A percentile compares a stretch with the other conserved stretches of the same genome.
Conservation (phyloP, 441 rosid genomes). For the Erodium chrysanthum region DNA sequence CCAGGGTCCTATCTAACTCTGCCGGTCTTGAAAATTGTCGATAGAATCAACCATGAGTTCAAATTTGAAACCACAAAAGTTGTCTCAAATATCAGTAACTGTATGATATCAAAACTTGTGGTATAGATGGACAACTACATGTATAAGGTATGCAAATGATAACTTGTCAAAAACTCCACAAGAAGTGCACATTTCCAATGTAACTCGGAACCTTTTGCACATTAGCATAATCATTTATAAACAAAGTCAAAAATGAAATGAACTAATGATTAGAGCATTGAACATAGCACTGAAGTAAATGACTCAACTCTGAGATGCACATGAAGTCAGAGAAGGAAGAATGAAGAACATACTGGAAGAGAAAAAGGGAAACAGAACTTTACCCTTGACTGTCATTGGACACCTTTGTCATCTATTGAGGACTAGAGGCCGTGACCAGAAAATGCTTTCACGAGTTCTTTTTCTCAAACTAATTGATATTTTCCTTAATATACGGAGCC, state of each 20-base stretch:
- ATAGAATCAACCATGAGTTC: background rate
- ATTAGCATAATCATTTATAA: background rate
- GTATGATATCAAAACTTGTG: background rate
- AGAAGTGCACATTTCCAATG: background rate
- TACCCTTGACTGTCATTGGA: background rate
- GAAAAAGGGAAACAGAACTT: background rate
- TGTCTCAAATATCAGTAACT: background rate
- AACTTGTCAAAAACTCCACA: background rate
- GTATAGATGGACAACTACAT: background rate
- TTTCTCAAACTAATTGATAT: background rate
- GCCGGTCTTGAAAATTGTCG: background rate
- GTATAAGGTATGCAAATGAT: background rate
- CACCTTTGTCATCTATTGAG: background rate
- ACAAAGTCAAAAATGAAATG: background rate
- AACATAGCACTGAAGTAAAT: background rate
- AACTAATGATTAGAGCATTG: too few species aligned
- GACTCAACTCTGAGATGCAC: background rate
- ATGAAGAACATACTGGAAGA: background rate
- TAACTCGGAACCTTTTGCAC: background rate
- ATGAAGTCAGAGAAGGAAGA: background rate
- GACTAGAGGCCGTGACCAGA: background rate
- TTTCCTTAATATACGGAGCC: background rate
- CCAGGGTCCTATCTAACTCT: background rate
- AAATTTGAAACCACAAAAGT: background rate
- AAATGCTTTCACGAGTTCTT: background rate